Conservation (phyloP, 495 filamentous ascomycete genomes). For the Penicillium salamii region DNA sequence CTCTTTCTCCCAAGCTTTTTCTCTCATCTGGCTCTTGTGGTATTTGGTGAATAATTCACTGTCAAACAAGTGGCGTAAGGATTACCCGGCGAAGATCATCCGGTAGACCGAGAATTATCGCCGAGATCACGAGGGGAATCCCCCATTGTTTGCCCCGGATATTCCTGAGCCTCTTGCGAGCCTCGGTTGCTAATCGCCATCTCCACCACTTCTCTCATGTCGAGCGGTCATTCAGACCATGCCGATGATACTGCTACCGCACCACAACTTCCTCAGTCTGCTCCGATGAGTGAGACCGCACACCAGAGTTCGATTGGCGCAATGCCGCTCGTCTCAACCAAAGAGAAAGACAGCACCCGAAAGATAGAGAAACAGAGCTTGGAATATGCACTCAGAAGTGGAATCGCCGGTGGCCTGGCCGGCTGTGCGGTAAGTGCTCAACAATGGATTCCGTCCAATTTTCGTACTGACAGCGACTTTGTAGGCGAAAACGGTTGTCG, state of each 20-base stretch:
- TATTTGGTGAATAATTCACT: no score
- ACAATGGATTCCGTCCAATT: not conserved
- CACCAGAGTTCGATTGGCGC: slow-evolving; percentile 25
- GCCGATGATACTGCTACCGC: slow-evolving; percentile 16
- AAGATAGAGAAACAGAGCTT: slow-evolving; percentile 65
- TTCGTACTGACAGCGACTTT: slow-evolving; percentile 3
- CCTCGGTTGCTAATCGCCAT: slow-evolving; percentile 16
- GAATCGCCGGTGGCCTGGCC: slow-evolving; percentile 81
- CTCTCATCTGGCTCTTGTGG: no score
- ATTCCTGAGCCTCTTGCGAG: slow-evolving; percentile 12
- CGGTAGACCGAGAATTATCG: slow-evolving; percentile 35
- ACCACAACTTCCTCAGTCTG: slow-evolving; percentile 19
- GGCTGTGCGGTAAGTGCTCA: slow-evolving; percentile 71
- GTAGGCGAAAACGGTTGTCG: slow-evolving; percentile 95
- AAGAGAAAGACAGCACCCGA: slow-evolving; percentile 18
- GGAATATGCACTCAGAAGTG: slow-evolving; percentile 79
- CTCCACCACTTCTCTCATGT: slow-evolving; percentile 24
- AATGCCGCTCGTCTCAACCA: slow-evolving; percentile 1
- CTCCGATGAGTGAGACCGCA: slow-evolving; percentile 37
- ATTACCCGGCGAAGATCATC: slow-evolving; percentile 20
- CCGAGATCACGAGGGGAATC: slow-evolving; percentile 29
- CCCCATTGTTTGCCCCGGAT: slow-evolving; percentile 21
- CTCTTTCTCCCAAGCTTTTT: slow-evolving; percentile 1
- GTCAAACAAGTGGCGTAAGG: no score
- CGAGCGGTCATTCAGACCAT: slow-evolving; percentile 31